A percentile compares a stretch with the other conserved stretches of the same genome.
These are phyloP conservation scores for Galerina sulciceps DNA, from an alignment of 768 basidiomycete species.

Conservation along the genomic window DNA sequence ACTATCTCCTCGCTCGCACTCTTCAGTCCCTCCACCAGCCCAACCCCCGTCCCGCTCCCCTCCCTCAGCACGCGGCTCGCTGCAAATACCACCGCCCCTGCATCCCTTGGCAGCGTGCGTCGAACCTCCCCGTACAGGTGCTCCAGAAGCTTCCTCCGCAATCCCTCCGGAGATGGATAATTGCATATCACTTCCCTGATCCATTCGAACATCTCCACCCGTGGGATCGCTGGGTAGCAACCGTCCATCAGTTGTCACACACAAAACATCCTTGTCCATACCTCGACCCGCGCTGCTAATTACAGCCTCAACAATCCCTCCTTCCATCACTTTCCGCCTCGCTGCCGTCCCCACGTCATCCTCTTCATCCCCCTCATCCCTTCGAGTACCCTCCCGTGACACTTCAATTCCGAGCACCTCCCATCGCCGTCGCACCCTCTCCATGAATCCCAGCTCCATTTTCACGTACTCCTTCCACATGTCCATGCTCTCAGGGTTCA, in stretches of 20 bases:
- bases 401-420: conserved; percentile 69
- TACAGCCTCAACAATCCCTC: conserved; percentile 81
- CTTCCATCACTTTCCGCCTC: conserved; percentile 70
- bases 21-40: conserved; percentile 41
- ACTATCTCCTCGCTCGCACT: conserved; percentile 44
- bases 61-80: conserved; percentile 36
- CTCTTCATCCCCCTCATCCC: conserved; percentile 21
- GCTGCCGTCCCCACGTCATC: conserved; percentile 57
- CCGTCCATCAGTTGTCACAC: conserved; percentile 16
- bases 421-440: conserved; percentile 81
- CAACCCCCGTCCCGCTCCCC: conserved; percentile 34
- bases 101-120: conserved; percentile 34
- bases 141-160: conserved; percentile 41
- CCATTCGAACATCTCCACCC: conserved; percentile 43
- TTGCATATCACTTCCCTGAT: conserved; percentile 41
- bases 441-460: conserved; percentile 88
- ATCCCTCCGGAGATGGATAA: conserved; percentile 37
- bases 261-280: conserved; percentile 28
- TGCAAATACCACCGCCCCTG: conserved; percentile 39
- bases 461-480: conserved; percentile 91
- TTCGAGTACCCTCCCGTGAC: conserved; percentile 18
- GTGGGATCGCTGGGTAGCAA: conserved; percentile 40
- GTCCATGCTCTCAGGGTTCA: conserved; percentile 71
- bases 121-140: conserved; percentile 42
- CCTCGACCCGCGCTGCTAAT: conserved; percentile 77